phyloP scores from a whole-genome alignment of 352 stramenopile species.

The Globisporangium camurandrum region DNA sequence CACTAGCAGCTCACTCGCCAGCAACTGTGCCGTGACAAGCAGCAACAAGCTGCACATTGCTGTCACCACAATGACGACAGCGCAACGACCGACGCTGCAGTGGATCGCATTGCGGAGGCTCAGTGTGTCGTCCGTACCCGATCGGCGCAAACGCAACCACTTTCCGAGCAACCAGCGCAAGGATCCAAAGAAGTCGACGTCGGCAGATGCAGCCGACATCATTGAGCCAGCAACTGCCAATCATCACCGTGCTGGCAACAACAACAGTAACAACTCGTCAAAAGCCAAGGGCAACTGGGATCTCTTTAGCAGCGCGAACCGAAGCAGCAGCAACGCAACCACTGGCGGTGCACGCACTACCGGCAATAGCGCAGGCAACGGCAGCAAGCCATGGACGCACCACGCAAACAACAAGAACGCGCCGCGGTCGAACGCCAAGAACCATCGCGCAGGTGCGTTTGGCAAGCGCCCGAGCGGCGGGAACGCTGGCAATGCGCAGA shows the following conservation, averaged over 20 bases:
- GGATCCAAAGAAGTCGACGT: conserved; percentile 14
- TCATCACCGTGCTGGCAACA: no score
- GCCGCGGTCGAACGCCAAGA: conserved; percentile 4
- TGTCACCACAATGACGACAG: not conserved
- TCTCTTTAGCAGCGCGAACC: conserved; percentile 16
- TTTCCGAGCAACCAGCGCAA: conserved; percentile 43
- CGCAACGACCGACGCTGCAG: conserved; percentile 7
- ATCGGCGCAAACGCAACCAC: conserved; percentile 46
- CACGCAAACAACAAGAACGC: conserved; percentile 4
- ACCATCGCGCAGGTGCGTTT: conserved; percentile 5
- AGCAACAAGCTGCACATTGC: not conserved
- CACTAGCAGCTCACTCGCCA: not conserved
- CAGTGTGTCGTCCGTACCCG: conserved; percentile 24
- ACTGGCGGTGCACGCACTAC: not conserved
- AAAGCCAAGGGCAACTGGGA: conserved; percentile 23
- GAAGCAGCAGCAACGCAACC: not conserved
- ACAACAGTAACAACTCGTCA: conserved; percentile 10
- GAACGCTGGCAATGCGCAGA: conserved; percentile 12
- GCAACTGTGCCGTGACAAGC: not conserved
- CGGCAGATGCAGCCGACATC: not conserved
- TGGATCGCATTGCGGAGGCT: conserved; percentile 12
- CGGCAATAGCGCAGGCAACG: conserved; percentile 1
- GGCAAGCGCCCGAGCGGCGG: conserved; percentile 15
- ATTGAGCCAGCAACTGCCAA: not conserved
- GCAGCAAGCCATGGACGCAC: not conserved